phyloP scores from a whole-genome alignment of 345 rosid species.

The Brassica cretica region DNA sequence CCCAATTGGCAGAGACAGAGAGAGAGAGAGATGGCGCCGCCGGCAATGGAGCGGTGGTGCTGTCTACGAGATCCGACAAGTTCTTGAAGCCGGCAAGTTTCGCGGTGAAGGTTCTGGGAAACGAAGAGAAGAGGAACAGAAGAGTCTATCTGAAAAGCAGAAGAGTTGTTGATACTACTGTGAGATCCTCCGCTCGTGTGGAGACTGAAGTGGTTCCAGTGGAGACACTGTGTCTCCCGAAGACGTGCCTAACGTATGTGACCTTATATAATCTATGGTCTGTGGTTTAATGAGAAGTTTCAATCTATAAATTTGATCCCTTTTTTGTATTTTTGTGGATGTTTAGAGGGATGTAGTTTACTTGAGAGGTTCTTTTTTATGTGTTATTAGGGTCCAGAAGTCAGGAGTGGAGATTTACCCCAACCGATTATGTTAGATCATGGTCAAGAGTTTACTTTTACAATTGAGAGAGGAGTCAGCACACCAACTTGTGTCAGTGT shows the following conservation, averaged over 20 bases:
- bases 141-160: constrained; percentile 34
- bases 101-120: constrained; percentile 46
- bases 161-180: constrained; percentile 44
- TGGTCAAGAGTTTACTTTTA: constrained; percentile 96
- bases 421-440: constrained; percentile 69
- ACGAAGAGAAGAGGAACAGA: constrained; percentile 30
- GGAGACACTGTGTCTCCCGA: too few relatives aligned
- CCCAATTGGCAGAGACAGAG: too few relatives aligned
- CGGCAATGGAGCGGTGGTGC: too few relatives aligned
- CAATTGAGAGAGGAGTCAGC: constrained; percentile 85
- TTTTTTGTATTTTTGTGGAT: neutral
- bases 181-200: constrained; percentile 54
- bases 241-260: constrained; percentile 54
- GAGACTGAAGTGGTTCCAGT: constrained; percentile 71
- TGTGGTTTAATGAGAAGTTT: too few relatives aligned
- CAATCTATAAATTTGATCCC: neutral
- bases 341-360: constrained; percentile 46
- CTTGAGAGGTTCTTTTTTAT: neutral
- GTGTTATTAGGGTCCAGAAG: constrained; percentile 87
- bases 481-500: constrained; percentile 88
- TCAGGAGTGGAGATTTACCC: constrained; percentile 97
- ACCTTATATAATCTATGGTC: neutral
- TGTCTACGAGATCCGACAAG: constrained; percentile 49
- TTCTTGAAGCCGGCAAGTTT: constrained; percentile 51
- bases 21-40: too few relatives aligned